Evolutionary conservation across 805 yeast species (phyloP), one percentile per base, ranked within the genome.

Genomic region (Ogataea wickerhamii): DNA sequence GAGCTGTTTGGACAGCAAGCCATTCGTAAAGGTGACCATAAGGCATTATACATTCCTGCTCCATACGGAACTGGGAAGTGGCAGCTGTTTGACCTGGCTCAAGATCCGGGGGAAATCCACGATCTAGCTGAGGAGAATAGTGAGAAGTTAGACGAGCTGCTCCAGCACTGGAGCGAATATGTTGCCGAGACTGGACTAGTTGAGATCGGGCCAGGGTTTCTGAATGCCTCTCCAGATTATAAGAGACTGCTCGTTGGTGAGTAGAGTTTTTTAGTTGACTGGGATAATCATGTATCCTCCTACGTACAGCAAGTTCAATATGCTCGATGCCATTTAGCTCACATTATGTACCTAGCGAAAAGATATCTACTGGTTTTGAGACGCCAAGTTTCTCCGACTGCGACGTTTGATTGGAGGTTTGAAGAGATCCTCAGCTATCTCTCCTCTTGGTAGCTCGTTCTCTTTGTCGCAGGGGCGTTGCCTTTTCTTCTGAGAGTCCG

Each of bases 1-100:
- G 81, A 76, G 48, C 55, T 75, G 12, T 74, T 76, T 48, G 77
- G 75, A 1, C 80, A 75, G 45, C 75, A 71, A 37, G 81, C 80
- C 0, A 63, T 75, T 30, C 63, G 80, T 47, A 64, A 68, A 45
- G 80, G 80, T 5, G 34, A 52, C 4, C 73, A 58, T 47, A 76
- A 76, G 47, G 75, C 75, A 1, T 44, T 71, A 8, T 74, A 52
- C 45, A 64, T 75, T 39, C 78, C 77, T 4, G 60, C 61, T 25
- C 78, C 80, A 6, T 53, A 62, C 38, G 79, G 78, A 0, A 56
- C 73, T 5, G 71, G 64, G 12, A 52, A 66, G 48, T 71, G 80
- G 81, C 71, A 73, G 52, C 57, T 74, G 18, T 71, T 68, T 47
- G 51, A 70, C 44, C 48, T 73, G 18, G 45, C 51, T 20, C 43